phyloP scores from a whole-genome alignment of 305 asterid species.

The Fraxinus nigra region DNA sequence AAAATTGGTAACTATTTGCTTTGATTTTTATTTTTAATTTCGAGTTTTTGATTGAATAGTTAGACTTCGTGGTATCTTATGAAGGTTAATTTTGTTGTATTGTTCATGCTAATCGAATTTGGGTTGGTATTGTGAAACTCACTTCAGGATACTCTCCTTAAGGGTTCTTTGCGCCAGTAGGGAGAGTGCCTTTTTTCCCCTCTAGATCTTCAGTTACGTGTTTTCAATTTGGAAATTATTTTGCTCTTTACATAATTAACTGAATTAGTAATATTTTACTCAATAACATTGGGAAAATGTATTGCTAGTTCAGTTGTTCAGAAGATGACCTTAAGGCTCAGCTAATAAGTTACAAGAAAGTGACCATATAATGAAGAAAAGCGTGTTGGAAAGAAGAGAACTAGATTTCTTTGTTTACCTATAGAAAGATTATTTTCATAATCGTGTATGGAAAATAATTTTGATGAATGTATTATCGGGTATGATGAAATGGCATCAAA shows the following conservation, averaged over 20 bases:
- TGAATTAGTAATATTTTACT: background rate
- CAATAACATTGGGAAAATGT: background rate
- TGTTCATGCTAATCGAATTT: background rate
- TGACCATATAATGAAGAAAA: background rate
- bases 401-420: background rate
- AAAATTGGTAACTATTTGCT: slow-evolving; percentile 32
- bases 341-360: background rate
- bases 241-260: background rate
- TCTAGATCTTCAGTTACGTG: background rate
- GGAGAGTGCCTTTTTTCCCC: background rate
- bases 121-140: background rate
- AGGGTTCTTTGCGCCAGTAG: background rate
- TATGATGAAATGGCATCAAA: slow-evolving; percentile 84
- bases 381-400: background rate
- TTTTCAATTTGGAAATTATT: background rate
- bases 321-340: background rate
- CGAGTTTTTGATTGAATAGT: background rate
- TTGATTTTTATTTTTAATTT: background rate
- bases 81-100: background rate
- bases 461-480: slow-evolving; percentile 43
- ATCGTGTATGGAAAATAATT: background rate
- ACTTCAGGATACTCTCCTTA: background rate
- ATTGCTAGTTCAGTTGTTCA: background rate
- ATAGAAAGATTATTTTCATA: slow-evolving; percentile 1
- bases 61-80: background rate